These are phyloP conservation scores for Suhomyces bokatorum DNA, from an alignment of 1,139 yeast species.

Conservation along the genomic window DNA sequence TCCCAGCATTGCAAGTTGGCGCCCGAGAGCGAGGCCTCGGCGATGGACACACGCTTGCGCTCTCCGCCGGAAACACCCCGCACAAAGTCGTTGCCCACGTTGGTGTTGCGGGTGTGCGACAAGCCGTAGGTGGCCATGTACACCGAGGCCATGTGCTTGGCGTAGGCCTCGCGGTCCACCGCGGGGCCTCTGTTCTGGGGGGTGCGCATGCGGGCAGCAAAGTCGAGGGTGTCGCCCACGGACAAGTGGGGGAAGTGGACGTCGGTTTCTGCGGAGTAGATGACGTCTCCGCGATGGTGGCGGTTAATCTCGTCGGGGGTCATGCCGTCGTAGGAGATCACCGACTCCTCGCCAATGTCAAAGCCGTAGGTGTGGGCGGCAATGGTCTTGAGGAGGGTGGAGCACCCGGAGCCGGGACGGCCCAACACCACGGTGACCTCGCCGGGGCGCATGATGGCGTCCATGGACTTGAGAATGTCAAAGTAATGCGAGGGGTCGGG, in stretches of 20 bases:
- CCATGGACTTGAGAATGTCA: conserved; percentile 67
- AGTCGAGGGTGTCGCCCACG: conserved; percentile 31
- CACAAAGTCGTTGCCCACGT: conserved; percentile 26
- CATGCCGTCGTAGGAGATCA: conserved; percentile 30
- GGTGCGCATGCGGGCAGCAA: conserved; percentile 29
- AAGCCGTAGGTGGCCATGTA: conserved; percentile 26
- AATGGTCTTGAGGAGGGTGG: conserved; percentile 72
- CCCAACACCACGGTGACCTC: conserved; percentile 77
- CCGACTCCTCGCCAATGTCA: conserved; percentile 52
- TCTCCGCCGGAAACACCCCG: conserved; percentile 31
- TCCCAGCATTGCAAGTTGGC: conserved; percentile 29
- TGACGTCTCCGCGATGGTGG: conserved; percentile 31
- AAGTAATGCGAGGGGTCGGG: conserved; percentile 31
- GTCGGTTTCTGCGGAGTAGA: conserved; percentile 30
- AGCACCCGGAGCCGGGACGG: conserved; percentile 84
- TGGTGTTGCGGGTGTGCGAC: conserved; percentile 23
- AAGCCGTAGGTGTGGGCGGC: conserved; percentile 75
- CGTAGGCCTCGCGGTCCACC: conserved; percentile 21
- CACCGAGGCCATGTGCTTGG: conserved; percentile 23
- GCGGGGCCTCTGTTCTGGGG: conserved; percentile 34
- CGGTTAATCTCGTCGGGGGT: conserved; percentile 20
- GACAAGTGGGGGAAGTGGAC: conserved; percentile 29
- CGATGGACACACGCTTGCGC: conserved; percentile 27
- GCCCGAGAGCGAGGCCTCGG: conserved; percentile 23
- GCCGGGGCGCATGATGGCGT: conserved; percentile 67